phyloP scores from a whole-genome alignment of 208 protist species.

The Crithidia sp. region DNA sequence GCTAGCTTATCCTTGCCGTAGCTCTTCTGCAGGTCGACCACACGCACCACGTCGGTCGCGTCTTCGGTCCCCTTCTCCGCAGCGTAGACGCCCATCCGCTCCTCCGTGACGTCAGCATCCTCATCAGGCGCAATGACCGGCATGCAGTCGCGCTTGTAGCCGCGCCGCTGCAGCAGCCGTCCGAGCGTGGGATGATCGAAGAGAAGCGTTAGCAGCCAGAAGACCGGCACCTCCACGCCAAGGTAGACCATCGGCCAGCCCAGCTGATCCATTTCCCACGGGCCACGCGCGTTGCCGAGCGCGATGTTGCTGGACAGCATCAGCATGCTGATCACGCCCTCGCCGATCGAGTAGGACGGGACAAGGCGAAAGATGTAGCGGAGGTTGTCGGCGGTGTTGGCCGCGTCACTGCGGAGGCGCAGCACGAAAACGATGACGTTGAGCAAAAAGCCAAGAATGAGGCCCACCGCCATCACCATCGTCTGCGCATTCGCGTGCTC shows the following conservation, averaged over 20 bases:
- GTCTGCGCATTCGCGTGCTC: slow-evolving; percentile 62
- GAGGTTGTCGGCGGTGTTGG: slow-evolving; percentile 25
- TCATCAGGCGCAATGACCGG: slow-evolving; percentile 28
- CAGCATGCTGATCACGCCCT: slow-evolving; percentile 63
- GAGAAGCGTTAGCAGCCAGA: slow-evolving; percentile 42
- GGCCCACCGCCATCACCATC: slow-evolving; percentile 55
- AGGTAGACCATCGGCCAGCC: slow-evolving; percentile 56
- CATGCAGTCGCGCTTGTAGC: slow-evolving; percentile 4
- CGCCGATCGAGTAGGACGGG: slow-evolving; percentile 59
- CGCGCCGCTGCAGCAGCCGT: slow-evolving; percentile 7
- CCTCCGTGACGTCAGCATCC: slow-evolving; percentile 51
- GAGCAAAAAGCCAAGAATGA: slow-evolving; percentile 63
- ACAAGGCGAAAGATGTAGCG: slow-evolving; percentile 53
- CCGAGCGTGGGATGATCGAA: slow-evolving; percentile 45
- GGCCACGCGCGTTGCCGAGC: neutral
- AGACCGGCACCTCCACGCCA: slow-evolving; percentile 44
- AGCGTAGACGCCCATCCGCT: slow-evolving; percentile 39
- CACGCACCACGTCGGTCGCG: slow-evolving; percentile 33
- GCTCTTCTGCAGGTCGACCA: slow-evolving; percentile 54
- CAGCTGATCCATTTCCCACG: slow-evolving; percentile 35
- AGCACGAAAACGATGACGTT: slow-evolving; percentile 56
- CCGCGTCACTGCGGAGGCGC: slow-evolving; percentile 23
- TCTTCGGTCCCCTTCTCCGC: slow-evolving; percentile 33
- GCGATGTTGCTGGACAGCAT: slow-evolving; percentile 24
- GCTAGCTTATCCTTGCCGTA: slow-evolving; percentile 56